A percentile compares a stretch with the other conserved stretches of the same genome.
Evolutionary conservation across 2,329 filamentous ascomycete genomes (phyloP).

Genomic region (Harringtonia lauricola): DNA sequence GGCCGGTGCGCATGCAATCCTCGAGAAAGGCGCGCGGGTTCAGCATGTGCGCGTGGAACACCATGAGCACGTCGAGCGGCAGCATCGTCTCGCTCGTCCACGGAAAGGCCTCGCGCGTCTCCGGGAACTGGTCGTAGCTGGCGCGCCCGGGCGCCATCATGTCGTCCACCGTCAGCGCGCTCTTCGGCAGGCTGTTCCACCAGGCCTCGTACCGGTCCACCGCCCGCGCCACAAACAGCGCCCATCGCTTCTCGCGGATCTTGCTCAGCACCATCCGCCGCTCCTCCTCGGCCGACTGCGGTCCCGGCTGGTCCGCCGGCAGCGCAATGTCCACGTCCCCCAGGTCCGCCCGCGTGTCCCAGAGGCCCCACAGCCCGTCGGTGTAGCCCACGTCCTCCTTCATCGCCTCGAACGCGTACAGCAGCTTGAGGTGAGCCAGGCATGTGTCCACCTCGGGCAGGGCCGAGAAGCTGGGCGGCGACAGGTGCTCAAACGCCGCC

Average conservation of each 20-base stretch:
- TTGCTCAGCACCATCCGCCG: conserved; percentile 35
- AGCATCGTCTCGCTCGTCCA: conserved; percentile 5
- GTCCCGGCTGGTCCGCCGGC: conserved; percentile 1
- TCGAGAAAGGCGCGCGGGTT: conserved; percentile 67
- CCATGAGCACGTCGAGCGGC: conserved; percentile 53
- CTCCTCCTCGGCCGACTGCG: conserved; percentile 16
- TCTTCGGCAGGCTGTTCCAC: conserved; percentile 36
- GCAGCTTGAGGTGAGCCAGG: conserved; percentile 62
- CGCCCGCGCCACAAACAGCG: conserved; percentile 55
- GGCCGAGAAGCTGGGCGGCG: no score
- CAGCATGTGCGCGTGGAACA: conserved; percentile 70
- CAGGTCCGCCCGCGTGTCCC: conserved; percentile 32
- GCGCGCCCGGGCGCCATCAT: conserved; percentile 17
- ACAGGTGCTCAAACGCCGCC: no score
- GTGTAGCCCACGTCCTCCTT: conserved; percentile 55
- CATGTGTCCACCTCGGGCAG: conserved; percentile 47
- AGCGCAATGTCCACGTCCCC: conserved; percentile 1
- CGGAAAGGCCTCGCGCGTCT: conserved; percentile 18
- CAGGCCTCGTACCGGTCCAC: conserved; percentile 57
- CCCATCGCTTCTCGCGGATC: conserved; percentile 64
- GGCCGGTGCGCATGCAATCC: conserved; percentile 52
- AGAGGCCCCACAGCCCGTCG: conserved; percentile 57
- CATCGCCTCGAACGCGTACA: conserved; percentile 55
- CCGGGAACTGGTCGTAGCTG: conserved; percentile 24
- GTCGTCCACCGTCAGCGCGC: conserved; percentile 22